These are phyloP conservation scores for Crepidotus variabilis DNA, from an alignment of 768 basidiomycete species.

Conservation along the genomic window DNA sequence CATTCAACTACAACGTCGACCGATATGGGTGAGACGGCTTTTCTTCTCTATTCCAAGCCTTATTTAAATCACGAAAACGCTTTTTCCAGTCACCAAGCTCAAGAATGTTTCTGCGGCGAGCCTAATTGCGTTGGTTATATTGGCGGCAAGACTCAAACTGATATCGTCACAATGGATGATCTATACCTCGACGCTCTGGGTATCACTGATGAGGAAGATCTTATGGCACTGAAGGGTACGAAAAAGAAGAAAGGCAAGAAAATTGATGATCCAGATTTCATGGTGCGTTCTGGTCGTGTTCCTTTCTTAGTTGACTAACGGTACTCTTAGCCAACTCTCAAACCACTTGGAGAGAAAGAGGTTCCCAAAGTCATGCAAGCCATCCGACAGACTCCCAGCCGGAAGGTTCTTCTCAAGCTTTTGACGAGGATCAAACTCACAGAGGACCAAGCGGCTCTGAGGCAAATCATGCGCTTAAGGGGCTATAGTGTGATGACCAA, in stretches of 20 bases:
- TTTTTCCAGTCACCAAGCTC: slow-evolving; percentile 82
- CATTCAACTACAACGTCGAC: slow-evolving; percentile 99
- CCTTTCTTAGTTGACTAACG: slow-evolving; percentile 3
- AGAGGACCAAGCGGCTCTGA: slow-evolving; percentile 69
- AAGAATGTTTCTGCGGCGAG: slow-evolving; percentile 93
- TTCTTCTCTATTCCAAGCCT: background rate
- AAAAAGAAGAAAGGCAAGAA: slow-evolving; percentile 93
- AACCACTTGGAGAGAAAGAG: slow-evolving; percentile 72
- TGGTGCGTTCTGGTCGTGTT: slow-evolving; percentile 42
- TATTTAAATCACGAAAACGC: background rate
- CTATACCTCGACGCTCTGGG: slow-evolving; percentile 93
- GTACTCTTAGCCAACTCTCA: slow-evolving; percentile 62
- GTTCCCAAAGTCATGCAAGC: slow-evolving; percentile 91
- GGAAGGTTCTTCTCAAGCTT: slow-evolving; percentile 77
- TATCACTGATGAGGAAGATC: slow-evolving; percentile 87
- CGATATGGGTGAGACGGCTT: slow-evolving; percentile 80
- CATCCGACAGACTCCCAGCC: slow-evolving; percentile 81
- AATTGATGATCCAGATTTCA: slow-evolving; percentile 87
- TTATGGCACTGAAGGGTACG: slow-evolving; percentile 82
- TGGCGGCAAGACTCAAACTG: slow-evolving; percentile 98
- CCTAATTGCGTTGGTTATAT: slow-evolving; percentile 93
- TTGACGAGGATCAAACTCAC: slow-evolving; percentile 92
- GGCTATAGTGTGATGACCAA: slow-evolving; percentile 92
- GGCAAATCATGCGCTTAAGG: slow-evolving; percentile 87
- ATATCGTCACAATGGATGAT: slow-evolving; percentile 92